phyloP scores from a whole-genome alignment of 2,329 filamentous ascomycete genomes.

The Aaosphaeria pasadenensis region DNA sequence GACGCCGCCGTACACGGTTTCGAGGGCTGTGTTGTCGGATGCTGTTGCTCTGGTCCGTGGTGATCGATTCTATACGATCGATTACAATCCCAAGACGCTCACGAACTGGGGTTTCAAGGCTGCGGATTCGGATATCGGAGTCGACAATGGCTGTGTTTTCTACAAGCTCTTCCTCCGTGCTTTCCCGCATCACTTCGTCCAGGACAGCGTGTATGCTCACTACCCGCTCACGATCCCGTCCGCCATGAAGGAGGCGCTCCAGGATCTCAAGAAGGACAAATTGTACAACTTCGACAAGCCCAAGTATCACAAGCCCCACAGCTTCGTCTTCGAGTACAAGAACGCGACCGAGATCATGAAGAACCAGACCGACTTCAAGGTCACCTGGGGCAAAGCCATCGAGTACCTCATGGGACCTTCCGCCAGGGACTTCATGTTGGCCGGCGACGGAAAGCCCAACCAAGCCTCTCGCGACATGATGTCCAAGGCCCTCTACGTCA shows the following conservation, averaged over 20 bases:
- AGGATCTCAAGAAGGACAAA: constrained; percentile 62
- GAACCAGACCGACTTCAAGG: constrained; percentile 60
- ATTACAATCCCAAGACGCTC: constrained; percentile 66
- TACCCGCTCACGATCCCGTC: constrained; percentile 70
- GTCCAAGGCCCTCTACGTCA: constrained; percentile 57
- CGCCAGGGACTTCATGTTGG: constrained; percentile 56
- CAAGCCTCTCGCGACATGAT: constrained; percentile 28
- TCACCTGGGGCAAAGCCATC: constrained; percentile 63
- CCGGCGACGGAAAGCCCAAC: constrained; percentile 33
- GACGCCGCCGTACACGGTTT: constrained; percentile 72
- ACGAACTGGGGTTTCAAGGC: constrained; percentile 85
- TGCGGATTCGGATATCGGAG: constrained; percentile 66
- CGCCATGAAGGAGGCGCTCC: constrained; percentile 71
- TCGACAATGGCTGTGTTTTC: constrained; percentile 80
- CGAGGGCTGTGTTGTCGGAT: constrained; percentile 72
- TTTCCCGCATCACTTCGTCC: constrained; percentile 76
- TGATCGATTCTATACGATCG: constrained; percentile 75
- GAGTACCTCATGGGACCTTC: constrained; percentile 60
- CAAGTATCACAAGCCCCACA: constrained; percentile 42
- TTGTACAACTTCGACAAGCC: constrained; percentile 70
- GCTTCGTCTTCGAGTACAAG: constrained; percentile 60
- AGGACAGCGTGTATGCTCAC: constrained; percentile 77
- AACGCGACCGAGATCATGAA: constrained; percentile 61
- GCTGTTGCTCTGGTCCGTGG: constrained; percentile 76
- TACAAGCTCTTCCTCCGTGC: constrained; percentile 80